phyloP scores from a whole-genome alignment of 257 asterid species.

The Sherardia arvensis region DNA sequence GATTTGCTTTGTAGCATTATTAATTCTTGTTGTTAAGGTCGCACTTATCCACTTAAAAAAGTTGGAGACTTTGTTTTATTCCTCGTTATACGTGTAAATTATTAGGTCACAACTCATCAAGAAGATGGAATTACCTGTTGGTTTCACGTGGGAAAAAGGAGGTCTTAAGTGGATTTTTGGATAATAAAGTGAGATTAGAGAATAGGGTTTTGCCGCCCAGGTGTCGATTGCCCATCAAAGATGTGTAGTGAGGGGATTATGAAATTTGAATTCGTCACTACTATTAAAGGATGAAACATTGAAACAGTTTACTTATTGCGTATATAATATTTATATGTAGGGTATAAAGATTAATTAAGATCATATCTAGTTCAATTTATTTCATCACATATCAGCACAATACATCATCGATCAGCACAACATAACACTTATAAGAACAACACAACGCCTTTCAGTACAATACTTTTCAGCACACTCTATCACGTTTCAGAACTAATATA shows the following conservation, averaged over 20 bases:
- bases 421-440: too few relatives aligned
- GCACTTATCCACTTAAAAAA: slow-evolving; percentile 33
- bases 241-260: background rate
- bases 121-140: slow-evolving; percentile 15
- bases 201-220: slow-evolving; percentile 2
- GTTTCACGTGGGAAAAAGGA: slow-evolving; percentile 27
- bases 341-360: too few relatives aligned
- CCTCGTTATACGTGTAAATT: slow-evolving; percentile 8
- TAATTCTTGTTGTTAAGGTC: slow-evolving; percentile 17
- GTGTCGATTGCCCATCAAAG: slow-evolving; percentile 15
- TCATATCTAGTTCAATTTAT: too few relatives aligned
- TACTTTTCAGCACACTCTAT: too few relatives aligned
- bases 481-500: too few relatives aligned
- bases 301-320: too few relatives aligned
- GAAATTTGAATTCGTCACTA: slow-evolving; percentile 4
- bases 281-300: too few relatives aligned
- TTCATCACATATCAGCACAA: too few relatives aligned
- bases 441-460: too few relatives aligned
- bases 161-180: background rate
- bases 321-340: too few relatives aligned
- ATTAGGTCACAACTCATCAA: slow-evolving; percentile 4
- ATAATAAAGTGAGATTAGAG: slow-evolving; percentile 2
- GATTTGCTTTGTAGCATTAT: background rate
- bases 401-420: too few relatives aligned
- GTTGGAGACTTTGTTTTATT: slow-evolving; percentile 16